A percentile compares a stretch with the other conserved stretches of the same genome.
Conservation (phyloP, 73 alveolate genomes). For the Paramecium pentaurelia region DNA sequence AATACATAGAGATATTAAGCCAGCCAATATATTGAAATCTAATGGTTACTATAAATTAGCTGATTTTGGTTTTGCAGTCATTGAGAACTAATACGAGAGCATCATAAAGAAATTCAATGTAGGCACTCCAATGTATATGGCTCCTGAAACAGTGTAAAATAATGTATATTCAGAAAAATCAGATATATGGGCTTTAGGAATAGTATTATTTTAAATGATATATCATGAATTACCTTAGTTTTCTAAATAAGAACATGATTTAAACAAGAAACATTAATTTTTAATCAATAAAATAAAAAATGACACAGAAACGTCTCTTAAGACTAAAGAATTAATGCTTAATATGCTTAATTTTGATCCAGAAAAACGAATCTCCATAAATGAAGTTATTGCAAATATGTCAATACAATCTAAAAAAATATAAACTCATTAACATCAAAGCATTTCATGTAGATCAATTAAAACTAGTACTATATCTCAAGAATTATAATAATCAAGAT, state of each 20-base stretch:
- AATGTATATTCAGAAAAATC: conserved; percentile 62
- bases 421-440: background rate
- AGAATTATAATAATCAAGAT: background rate
- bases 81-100: background rate
- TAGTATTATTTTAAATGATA: background rate
- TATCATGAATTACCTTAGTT: conserved; percentile 11
- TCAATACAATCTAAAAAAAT: background rate
- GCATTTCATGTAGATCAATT: background rate
- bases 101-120: background rate
- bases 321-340: background rate
- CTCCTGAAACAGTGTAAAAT: conserved; percentile 60
- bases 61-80: conserved; percentile 16
- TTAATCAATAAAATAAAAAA: background rate
- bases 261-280: background rate
- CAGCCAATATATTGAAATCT: conserved; percentile 4
- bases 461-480: background rate
- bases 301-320: background rate
- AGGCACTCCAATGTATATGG: conserved; percentile 67
- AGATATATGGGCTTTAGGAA: conserved; percentile 63
- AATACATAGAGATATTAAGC: conserved; percentile 24
- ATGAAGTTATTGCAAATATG: background rate
- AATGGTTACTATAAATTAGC: background rate
- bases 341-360: background rate
- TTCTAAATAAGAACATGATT: background rate
- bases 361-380: background rate